Evolutionary conservation across 768 basidiomycete genomes (phyloP).

Genomic region (Mycena belliarum): DNA sequence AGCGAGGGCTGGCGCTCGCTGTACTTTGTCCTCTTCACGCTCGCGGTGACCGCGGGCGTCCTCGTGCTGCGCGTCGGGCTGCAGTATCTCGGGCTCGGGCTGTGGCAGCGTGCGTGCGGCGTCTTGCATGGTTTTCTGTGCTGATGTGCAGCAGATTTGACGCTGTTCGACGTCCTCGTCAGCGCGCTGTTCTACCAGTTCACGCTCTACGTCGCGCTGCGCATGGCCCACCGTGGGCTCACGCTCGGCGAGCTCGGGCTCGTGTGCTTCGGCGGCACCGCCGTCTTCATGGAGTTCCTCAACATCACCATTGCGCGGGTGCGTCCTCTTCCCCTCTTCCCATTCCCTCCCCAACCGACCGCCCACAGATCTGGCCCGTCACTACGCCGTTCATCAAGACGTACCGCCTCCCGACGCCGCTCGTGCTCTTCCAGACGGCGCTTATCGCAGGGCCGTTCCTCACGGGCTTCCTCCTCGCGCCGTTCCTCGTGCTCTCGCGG

Average conservation of each 20-base stretch:
- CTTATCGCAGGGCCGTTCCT: conserved; percentile 90
- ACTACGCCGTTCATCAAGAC: conserved; percentile 87
- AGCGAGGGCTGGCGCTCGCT: conserved; percentile 64
- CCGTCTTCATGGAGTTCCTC: conserved; percentile 81
- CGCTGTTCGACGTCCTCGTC: conserved; percentile 69
- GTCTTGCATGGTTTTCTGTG: not conserved
- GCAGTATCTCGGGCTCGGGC: conserved; percentile 37
- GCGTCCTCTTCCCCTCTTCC: conserved; percentile 27
- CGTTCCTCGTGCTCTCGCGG: conserved; percentile 87
- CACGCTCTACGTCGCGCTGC: conserved; percentile 83
- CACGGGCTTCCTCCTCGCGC: conserved; percentile 93
- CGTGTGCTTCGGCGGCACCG: conserved; percentile 86
- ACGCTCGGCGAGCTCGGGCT: conserved; percentile 92
- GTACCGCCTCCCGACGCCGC: conserved; percentile 88
- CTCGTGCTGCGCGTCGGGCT: conserved; percentile 52
- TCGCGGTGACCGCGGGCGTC: conserved; percentile 50
- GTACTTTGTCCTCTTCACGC: conserved; percentile 67
- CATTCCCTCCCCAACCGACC: not conserved
- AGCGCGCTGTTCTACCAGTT: conserved; percentile 87
- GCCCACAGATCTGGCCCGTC: conserved; percentile 69
- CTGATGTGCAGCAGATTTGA: conserved; percentile 57
- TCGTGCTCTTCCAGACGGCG: conserved; percentile 89
- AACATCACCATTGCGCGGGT: conserved; percentile 85
- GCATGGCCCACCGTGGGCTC: conserved; percentile 92
- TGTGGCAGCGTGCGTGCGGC: conserved; percentile 70